Evolutionary conservation across 257 asterid species (phyloP), one percentile per base, ranked within the genome.

Genomic region (Craterostigma plantagineum): DNA sequence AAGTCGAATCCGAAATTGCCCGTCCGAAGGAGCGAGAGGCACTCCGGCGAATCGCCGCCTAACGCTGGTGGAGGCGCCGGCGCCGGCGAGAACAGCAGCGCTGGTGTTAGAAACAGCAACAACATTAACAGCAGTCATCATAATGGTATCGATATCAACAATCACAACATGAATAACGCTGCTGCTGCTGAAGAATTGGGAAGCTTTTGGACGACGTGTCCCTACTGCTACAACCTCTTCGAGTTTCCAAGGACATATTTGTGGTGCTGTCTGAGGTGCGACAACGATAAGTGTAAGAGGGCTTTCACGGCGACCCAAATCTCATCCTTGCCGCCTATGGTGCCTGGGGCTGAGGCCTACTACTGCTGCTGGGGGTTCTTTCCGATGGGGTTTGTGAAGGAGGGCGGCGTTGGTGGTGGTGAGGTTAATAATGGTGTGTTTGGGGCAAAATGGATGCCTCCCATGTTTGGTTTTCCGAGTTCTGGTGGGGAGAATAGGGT

Each of bases 281-380:
- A 78, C 35, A 77, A 64, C 47, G 74, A 66, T 56, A 75, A 65
- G 35, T 86, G 96, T 48, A 63, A 49, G 64, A 77, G 76, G 54
- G 83, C 87, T 0, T 86, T 81, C 55, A 77, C 91, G 8, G 94
- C 72, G 3, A 57, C 72, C 27, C 83, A 66, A 67, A 54, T 86
- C 18, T 43, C 61, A 50, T 59, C 77, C 0, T 51, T 73, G 81
- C 97, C 97, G 35, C 94, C 92, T 3, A 7, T 50, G 46, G 92
- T 79, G 16, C 93, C 87, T 0, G 97, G 94, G 51, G 65, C 57
- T 44, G 91, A 81, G 55, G 91, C 83, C 3, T 86, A 86, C 50
- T 78, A 78, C 49, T 86, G 94, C 56, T 73, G 94, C 49, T 86
- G 87, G 91, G 97, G 91, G 0, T 70, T 81, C 38, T 86, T 81